These are phyloP conservation scores for Globisporangium middletonii DNA, from an alignment of 352 stramenopile species.

Conservation along the genomic window DNA sequence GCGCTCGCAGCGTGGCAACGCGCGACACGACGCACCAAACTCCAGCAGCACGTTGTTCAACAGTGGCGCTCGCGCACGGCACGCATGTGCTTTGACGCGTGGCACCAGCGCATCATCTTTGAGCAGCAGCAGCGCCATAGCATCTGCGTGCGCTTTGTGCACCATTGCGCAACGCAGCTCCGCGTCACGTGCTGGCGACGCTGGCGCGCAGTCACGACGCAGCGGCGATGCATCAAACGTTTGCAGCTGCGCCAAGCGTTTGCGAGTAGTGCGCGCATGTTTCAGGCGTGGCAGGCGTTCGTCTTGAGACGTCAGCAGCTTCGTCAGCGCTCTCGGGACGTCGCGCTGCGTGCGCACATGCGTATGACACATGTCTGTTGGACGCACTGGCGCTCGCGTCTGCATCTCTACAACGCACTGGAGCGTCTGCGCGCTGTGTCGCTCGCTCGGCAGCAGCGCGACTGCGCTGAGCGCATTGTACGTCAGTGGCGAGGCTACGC, in stretches of 20 bases:
- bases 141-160: constrained; percentile 27
- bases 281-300: neutral
- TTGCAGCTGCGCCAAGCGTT: neutral
- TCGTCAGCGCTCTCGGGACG: neutral
- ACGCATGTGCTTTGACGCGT: constrained; percentile 20
- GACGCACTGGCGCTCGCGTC: constrained; percentile 4
- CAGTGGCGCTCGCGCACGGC: neutral
- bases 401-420: neutral
- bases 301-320: neutral
- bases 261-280: neutral
- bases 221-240: neutral
- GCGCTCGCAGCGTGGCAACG: constrained; percentile 4
- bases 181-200: too few relatives aligned
- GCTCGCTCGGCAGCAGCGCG: neutral
- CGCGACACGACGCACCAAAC: neutral
- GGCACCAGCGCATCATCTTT: constrained; percentile 19
- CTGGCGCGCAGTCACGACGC: too few relatives aligned
- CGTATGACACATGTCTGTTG: neutral
- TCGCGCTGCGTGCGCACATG: neutral
- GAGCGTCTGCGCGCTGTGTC: neutral
- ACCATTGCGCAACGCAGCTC: constrained; percentile 17
- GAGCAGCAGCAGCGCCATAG: constrained; percentile 9
- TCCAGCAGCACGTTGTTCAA: neutral
- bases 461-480: neutral
- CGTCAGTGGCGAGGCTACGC: neutral